Conservation (phyloP, 208 protist species). For the Acanthamoeba culbertsoni region DNA sequence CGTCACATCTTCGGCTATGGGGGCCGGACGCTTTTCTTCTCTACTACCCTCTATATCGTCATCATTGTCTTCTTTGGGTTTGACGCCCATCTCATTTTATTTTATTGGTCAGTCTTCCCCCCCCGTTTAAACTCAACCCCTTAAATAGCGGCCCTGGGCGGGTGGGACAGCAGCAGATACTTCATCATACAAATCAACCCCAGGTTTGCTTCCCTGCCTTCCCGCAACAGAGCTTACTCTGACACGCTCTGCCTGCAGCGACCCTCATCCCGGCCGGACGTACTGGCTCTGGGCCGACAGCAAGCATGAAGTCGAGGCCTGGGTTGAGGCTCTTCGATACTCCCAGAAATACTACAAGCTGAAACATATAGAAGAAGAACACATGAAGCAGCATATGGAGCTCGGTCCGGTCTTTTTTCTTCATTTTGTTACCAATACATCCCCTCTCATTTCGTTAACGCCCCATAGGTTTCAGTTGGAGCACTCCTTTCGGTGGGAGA, state of each 20-base stretch:
- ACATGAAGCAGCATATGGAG: conserved; percentile 55
- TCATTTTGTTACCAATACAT: not conserved
- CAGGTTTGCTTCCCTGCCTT: not conserved
- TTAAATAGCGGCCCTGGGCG: not conserved
- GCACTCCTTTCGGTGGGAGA: not conserved
- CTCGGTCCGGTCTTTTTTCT: not conserved
- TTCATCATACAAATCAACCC: conserved; percentile 12
- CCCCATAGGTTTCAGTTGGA: conserved; percentile 25
- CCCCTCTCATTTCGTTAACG: not conserved
- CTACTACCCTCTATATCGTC: not conserved
- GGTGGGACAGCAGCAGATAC: conserved; percentile 52
- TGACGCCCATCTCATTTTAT: not conserved
- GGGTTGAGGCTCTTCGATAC: conserved; percentile 27
- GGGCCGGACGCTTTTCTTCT: not conserved
- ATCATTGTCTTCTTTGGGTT: not conserved
- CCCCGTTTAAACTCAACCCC: not conserved
- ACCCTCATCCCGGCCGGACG: not conserved
- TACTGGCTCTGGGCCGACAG: conserved; percentile 58
- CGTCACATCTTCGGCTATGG: not conserved
- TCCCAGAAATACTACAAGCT: conserved; percentile 31
- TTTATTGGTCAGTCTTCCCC: not conserved
- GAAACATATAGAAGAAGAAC: conserved; percentile 8
- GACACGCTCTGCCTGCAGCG: not conserved
- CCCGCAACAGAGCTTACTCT: not conserved
- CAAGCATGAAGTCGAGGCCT: conserved; percentile 52